phyloP scores from a whole-genome alignment of 177 flowering plant species.

The Vitis hybrid region DNA sequence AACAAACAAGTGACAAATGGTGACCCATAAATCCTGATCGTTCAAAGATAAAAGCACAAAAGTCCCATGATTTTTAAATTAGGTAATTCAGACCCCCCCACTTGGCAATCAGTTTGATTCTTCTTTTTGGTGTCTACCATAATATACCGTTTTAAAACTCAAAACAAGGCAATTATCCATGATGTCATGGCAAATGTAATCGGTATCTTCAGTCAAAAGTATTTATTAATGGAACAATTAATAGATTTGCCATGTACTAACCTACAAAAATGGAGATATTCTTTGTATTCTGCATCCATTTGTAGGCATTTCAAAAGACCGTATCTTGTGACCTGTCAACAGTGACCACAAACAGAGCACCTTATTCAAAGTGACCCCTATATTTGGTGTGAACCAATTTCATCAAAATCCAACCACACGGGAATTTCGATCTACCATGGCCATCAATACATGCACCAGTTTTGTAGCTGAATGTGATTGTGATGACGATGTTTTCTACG shows the following conservation, averaged over 20 bases:
- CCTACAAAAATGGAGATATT: conserved; percentile 23
- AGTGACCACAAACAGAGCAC: conserved; percentile 23
- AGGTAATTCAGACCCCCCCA: too few relatives aligned
- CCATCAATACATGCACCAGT: too few relatives aligned
- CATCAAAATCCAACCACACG: too few relatives aligned
- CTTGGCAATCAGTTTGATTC: neutral
- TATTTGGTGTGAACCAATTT: too few relatives aligned
- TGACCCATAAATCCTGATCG: too few relatives aligned
- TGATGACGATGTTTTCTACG: neutral
- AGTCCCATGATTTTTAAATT: too few relatives aligned
- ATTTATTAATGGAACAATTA: neutral
- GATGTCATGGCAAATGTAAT: conserved; percentile 3
- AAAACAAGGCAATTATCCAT: neutral
- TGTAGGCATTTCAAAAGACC: conserved; percentile 20
- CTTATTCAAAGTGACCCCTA: neutral
- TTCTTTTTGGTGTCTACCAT: neutral
- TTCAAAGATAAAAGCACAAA: too few relatives aligned
- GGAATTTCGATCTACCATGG: too few relatives aligned
- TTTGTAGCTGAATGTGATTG: too few relatives aligned
- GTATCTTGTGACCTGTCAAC: neutral
- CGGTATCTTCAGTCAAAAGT: neutral
- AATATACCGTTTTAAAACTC: neutral
- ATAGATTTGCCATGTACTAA: conserved; percentile 15
- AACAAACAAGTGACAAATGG: too few relatives aligned
- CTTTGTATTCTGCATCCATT: conserved; percentile 18